phyloP scores from a whole-genome alignment of 2,329 filamentous ascomycete genomes.

The Ophiocordyceps camponoti-floridani region DNA sequence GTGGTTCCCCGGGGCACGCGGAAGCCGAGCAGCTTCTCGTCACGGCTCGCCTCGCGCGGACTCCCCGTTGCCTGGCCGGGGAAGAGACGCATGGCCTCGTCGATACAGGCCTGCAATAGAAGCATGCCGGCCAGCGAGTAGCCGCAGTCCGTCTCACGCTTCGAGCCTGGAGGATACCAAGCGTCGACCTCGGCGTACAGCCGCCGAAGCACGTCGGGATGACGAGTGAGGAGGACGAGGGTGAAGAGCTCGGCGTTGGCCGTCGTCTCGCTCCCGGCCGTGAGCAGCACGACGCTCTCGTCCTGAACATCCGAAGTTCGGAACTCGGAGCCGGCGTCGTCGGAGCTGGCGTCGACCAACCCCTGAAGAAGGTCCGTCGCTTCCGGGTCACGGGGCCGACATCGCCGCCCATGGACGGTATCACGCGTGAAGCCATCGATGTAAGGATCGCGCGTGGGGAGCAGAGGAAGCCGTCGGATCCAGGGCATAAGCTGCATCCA shows the following conservation, averaged over 20 bases:
- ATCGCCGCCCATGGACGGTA: neutral
- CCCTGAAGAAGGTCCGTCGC: constrained; percentile 1
- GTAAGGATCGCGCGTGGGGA: constrained; percentile 1
- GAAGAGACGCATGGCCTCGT: constrained; percentile 1
- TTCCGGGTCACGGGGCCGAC: neutral
- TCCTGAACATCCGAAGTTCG: constrained; percentile 1
- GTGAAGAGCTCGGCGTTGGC: constrained; percentile 1
- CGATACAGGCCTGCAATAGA: neutral
- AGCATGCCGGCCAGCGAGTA: constrained; percentile 1
- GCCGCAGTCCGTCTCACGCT: neutral
- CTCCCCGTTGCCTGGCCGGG: constrained; percentile 1
- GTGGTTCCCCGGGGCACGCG: neutral
- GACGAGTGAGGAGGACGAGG: neutral
- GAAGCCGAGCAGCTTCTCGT: neutral
- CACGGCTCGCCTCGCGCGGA: neutral
- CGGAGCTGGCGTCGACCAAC: neutral
- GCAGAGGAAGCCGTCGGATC: neutral
- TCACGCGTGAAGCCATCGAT: constrained; percentile 1
- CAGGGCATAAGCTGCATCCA: constrained; percentile 1
- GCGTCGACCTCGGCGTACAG: neutral
- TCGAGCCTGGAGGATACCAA: neutral
- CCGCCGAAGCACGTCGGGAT: neutral
- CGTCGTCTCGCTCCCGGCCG: constrained; percentile 1
- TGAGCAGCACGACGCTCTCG: constrained; percentile 1
- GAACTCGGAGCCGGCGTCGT: neutral